A percentile compares a stretch with the other conserved stretches of the same genome.
Evolutionary conservation across 140 eudicot species (phyloP).

Genomic region (Oenanthe javanica): DNA sequence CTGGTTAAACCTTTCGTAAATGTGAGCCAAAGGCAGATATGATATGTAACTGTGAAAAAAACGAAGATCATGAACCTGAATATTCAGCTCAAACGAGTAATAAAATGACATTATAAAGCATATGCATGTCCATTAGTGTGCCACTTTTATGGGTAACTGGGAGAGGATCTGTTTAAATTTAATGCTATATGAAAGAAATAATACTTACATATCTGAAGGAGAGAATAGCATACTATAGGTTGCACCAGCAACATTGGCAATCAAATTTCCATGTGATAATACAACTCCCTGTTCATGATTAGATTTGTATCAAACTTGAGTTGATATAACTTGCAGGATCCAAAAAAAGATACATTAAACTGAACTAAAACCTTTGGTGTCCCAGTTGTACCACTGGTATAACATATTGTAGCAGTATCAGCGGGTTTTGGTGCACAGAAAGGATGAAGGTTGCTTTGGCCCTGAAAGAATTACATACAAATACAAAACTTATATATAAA

Average conservation of each 20-base stretch:
- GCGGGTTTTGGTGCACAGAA: slow-evolving; percentile 66
- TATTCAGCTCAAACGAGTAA: neutral
- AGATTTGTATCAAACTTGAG: neutral
- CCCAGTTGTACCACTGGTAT: slow-evolving; percentile 97
- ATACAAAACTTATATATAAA: neutral
- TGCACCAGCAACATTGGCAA: slow-evolving; percentile 74
- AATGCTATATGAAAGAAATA: neutral
- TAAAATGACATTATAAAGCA: neutral
- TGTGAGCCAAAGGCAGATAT: slow-evolving; percentile 94
- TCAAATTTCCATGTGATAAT: slow-evolving; percentile 75
- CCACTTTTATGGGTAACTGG: neutral
- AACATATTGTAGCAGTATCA: slow-evolving; percentile 82
- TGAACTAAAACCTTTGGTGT: slow-evolving; percentile 69
- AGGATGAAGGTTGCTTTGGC: slow-evolving; percentile 49
- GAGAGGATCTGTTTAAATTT: neutral
- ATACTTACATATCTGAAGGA: slow-evolving; percentile 79
- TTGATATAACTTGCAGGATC: neutral
- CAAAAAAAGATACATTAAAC: neutral
- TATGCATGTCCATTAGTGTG: neutral
- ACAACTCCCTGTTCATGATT: slow-evolving; percentile 59
- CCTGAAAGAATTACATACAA: slow-evolving; percentile 35
- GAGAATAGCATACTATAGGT: slow-evolving; percentile 34
- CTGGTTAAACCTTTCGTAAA: slow-evolving; percentile 71
- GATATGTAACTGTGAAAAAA: slow-evolving; percentile 59
- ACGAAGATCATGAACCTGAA: slow-evolving; percentile 1